These are phyloP conservation scores for Dalechampia spathulata DNA, from an alignment of 441 rosid genomes.

Conservation along the genomic window DNA sequence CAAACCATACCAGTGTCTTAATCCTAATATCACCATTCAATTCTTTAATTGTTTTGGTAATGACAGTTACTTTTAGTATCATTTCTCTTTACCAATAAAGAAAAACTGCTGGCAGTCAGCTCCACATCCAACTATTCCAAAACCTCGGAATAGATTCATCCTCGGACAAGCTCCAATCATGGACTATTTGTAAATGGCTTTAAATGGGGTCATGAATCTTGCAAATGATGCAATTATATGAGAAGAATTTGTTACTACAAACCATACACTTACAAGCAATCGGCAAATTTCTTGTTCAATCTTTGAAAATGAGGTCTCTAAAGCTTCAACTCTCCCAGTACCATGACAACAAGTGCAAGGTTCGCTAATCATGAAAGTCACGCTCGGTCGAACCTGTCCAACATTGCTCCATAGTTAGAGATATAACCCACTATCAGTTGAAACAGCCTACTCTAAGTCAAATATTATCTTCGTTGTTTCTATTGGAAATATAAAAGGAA, in stretches of 20 bases:
- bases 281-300: slow-evolving; percentile 95
- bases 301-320: slow-evolving; percentile 90
- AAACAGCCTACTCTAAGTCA: slow-evolving; percentile 4
- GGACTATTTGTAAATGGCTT: not conserved
- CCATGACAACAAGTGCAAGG: slow-evolving; percentile 92
- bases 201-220: too few relatives aligned
- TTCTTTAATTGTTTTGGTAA: too few relatives aligned
- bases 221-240: too few relatives aligned
- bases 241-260: too few relatives aligned
- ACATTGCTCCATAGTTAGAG: slow-evolving; percentile 12
- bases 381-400: slow-evolving; percentile 94
- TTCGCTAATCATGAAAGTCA: slow-evolving; percentile 91
- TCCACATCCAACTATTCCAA: too few relatives aligned
- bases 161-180: slow-evolving; percentile 4
- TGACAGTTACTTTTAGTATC: slow-evolving; percentile 1
- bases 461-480: not conserved
- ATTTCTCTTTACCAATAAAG: not conserved
- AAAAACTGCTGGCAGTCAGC: not conserved
- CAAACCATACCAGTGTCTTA: not conserved
- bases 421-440: slow-evolving; percentile 3
- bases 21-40: too few relatives aligned
- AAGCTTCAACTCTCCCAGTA: slow-evolving; percentile 96
- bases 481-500: slow-evolving; percentile 3
- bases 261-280: slow-evolving; percentile 50
- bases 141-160: too few relatives aligned